Evolutionary conservation across 108 stramenopile genomes (phyloP).

Genomic region (Aurantiochytrium sp.): DNA sequence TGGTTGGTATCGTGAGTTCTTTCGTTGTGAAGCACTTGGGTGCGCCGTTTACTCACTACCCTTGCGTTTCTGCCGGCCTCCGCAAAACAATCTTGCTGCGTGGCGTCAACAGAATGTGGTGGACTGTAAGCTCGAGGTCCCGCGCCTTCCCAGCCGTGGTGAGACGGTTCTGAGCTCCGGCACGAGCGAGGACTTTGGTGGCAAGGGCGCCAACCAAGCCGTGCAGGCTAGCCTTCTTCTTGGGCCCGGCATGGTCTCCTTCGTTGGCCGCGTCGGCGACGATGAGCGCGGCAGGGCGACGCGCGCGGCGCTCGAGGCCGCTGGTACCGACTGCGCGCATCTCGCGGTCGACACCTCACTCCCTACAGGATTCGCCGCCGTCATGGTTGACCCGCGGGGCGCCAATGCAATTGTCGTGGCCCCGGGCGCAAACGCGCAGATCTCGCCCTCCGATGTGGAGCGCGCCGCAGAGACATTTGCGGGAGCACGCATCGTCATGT

Average conservation of each 20-base stretch:
- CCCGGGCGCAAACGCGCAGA: neutral
- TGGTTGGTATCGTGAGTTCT: too few relatives aligned
- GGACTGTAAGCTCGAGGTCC: neutral
- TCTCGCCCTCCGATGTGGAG: neutral
- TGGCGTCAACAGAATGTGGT: neutral
- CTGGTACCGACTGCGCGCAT: neutral
- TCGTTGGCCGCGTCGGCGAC: neutral
- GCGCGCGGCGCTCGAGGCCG: neutral
- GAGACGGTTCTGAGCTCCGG: neutral
- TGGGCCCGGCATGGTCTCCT: neutral
- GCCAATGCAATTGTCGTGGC: neutral
- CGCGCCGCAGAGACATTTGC: neutral
- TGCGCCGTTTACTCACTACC: too few relatives aligned
- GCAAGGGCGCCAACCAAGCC: neutral
- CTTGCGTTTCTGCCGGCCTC: too few relatives aligned
- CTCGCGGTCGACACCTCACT: neutral
- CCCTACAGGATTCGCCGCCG: neutral
- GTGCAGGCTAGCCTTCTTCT: neutral
- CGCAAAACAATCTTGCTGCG: too few relatives aligned
- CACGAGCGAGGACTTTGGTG: neutral
- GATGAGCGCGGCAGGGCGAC: neutral
- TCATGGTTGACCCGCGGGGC: neutral
- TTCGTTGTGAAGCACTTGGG: too few relatives aligned
- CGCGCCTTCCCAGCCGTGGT: neutral
- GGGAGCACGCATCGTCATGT: neutral